These are phyloP conservation scores for Cryptococcus jaspeensis DNA, from an alignment of 1,284 basidiomycete genomes.

Conservation along the genomic window DNA sequence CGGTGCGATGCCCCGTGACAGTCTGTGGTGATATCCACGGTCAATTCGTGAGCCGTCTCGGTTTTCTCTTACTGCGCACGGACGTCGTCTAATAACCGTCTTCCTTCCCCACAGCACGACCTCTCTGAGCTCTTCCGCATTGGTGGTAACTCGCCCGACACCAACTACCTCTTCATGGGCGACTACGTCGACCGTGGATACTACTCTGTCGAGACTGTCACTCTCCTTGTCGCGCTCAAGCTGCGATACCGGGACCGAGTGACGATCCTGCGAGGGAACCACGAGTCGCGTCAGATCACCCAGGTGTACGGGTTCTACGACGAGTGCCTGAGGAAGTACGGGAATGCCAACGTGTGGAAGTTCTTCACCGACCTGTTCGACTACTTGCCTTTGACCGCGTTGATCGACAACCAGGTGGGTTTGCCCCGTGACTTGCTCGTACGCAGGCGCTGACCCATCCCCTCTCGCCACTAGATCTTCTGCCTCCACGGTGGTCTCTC, in stretches of 20 bases:
- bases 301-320: conserved; percentile 99
- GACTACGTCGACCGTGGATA: conserved; percentile 99
- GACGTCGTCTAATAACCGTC: neutral
- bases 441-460: neutral
- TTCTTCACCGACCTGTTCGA: conserved; percentile 99
- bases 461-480: conserved; percentile 71
- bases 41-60: conserved; percentile 81
- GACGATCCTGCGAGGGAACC: conserved; percentile 96
- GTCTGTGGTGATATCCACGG: conserved; percentile 99
- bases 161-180: conserved; percentile 99
- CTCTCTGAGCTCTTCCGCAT: conserved; percentile 98
- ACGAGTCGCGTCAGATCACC: conserved; percentile 98
- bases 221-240: conserved; percentile 96
- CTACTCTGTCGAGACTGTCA: conserved; percentile 99
- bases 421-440: neutral
- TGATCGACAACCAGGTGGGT: conserved; percentile 97
- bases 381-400: conserved; percentile 91
- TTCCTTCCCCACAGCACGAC: conserved; percentile 70
- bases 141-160: conserved; percentile 98
- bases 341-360: conserved; percentile 99
- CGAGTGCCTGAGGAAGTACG: conserved; percentile 98
- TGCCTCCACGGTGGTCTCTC: conserved; percentile 98
- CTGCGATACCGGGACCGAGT: conserved; percentile 97
- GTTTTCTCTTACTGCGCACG: conserved; percentile 4
- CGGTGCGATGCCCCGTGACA: conserved; percentile 94